A percentile compares a stretch with the other conserved stretches of the same genome.
These are phyloP conservation scores for Aphanomyces cochlioides DNA, from an alignment of 352 stramenopile species.

Conservation along the genomic window DNA sequence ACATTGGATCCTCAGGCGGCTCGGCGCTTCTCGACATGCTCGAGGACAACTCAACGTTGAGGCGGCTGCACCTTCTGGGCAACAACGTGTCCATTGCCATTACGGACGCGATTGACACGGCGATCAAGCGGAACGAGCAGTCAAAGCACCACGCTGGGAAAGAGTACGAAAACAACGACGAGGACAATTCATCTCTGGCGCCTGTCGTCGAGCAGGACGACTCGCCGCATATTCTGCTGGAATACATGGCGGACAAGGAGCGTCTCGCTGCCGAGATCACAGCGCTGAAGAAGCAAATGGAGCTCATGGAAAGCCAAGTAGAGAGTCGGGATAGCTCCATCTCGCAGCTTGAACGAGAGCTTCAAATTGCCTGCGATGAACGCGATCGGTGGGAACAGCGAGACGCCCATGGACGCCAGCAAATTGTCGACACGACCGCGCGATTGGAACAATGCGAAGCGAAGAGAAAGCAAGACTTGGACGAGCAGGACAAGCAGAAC, in stretches of 20 bases:
- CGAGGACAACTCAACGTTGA: slow-evolving; percentile 52
- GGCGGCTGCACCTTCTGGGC: slow-evolving; percentile 60
- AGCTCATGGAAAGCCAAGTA: slow-evolving; percentile 36
- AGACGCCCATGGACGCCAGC: slow-evolving; percentile 52
- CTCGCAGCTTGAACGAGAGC: slow-evolving; percentile 45
- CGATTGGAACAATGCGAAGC: slow-evolving; percentile 69
- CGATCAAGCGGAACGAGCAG: slow-evolving; percentile 48
- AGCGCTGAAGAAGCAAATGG: background rate
- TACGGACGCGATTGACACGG: slow-evolving; percentile 55
- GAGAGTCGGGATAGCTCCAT: slow-evolving; percentile 53
- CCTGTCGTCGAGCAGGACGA: background rate
- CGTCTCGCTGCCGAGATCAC: slow-evolving; percentile 36
- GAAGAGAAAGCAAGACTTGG: slow-evolving; percentile 54
- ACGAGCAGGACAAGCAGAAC: slow-evolving; percentile 51
- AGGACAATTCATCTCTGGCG: background rate
- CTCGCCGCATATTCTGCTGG: slow-evolving; percentile 55
- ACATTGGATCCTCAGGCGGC: slow-evolving; percentile 67
- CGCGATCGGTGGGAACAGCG: slow-evolving; percentile 57
- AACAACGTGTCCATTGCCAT: slow-evolving; percentile 78
- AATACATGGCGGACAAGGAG: slow-evolving; percentile 69
- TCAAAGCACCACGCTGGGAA: slow-evolving; percentile 26
- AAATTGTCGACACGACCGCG: slow-evolving; percentile 59
- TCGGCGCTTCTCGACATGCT: slow-evolving; percentile 66
- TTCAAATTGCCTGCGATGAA: slow-evolving; percentile 48
- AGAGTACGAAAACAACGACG: slow-evolving; percentile 31